Base-by-base conservation (phyloP, 2,329 filamentous ascomycete genomes). In the Onygenales sp. region DNA sequence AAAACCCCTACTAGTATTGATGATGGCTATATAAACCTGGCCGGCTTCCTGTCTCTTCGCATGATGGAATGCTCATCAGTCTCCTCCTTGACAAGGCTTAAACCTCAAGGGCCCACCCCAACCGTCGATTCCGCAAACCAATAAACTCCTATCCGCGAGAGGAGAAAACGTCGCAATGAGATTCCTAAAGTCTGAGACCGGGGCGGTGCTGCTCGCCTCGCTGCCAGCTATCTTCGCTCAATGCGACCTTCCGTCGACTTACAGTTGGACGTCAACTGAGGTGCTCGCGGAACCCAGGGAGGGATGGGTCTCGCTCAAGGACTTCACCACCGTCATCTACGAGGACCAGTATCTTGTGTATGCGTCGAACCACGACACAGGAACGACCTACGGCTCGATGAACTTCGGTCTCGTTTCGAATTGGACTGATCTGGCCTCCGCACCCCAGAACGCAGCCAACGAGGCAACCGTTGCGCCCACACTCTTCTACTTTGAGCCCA, bases 321-420 rank as follows among this genome's bases (percentile, higher is more conserved):
- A 86, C 67, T 85, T 85, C 67, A 82, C 78, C 27, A 62, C 65
- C 51, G 76, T 75, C 17, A 62, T 69, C 1, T 80, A 80, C 70
- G 79, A 85, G 36, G 78, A 75, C 52, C 63, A 82, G 64, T 73
- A 84, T 56, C 73, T 85, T 6, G 81, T 85, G 2, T 86, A 85
- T 61, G 81, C 70, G 1, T 77, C 80, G 1, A 73, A 63, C 55
- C 70, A 75, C 58, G 69, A 77, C 58, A 59, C 62, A 0, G 70
- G 69, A 1, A 62, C 68, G 1, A 70, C 48, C 53, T 85, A 75
- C 59, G 79, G 80, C 57, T 84, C 81, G 9, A 78, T 84, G 76
- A 73, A 67, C 67, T 84, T 85, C 56, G 72, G 70, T 21, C 67
- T 73, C 52, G 78, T 85, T 65, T 67, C 67, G 1, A 70, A 80